Evolutionary conservation across 2,329 filamentous ascomycete species (phyloP), one percentile per base, ranked within the genome.

Genomic region (Nakataea oryzae): DNA sequence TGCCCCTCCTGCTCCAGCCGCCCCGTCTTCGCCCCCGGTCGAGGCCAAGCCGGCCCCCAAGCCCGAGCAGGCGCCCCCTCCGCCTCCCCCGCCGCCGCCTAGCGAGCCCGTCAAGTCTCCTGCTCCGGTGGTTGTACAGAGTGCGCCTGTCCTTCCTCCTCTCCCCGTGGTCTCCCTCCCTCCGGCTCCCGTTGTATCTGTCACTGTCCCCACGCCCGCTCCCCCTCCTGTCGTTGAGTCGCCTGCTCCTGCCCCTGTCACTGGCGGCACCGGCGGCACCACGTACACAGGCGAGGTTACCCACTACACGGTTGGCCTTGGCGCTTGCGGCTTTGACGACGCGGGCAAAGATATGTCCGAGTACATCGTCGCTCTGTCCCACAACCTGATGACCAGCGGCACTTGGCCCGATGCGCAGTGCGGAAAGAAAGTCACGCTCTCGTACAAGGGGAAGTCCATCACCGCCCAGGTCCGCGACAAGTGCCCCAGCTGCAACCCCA

Each of bases 341-440:
- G 71, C 77, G 58, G 84, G 85, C 69, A 71, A 74, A 65, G 85
- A 87, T 69, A 62, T 70, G 28, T 72, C 70, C 4, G 78, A 86
- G 26, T 78, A 83, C 71, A 85, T 91, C 64, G 84, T 95, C 63
- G 91, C 91, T 64, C 78, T 96, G 61, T 84, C 88, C 26, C 68
- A 79, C 55, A 75, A 69, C 5, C 75, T 90, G 70, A 91, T 93
- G 85, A 86, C 84, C 64, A 65, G 70, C 0, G 70, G 72, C 62
- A 86, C 86, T 69, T 91, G 90, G 77, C 77, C 73, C 67, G 90
- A 92, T 79, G 81, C 84, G 58, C 82, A 85, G 72, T 95, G 91
- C 74, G 86, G 85, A 72, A 82, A 85, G 76, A 84, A 76, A 59
- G 82, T 93, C 70, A 86, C 81, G 66, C 84, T 92, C 76, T 76